Evolutionary conservation across 2,329 filamentous ascomycete species (phyloP).

Genomic region (Tympanopsis confertula): DNA sequence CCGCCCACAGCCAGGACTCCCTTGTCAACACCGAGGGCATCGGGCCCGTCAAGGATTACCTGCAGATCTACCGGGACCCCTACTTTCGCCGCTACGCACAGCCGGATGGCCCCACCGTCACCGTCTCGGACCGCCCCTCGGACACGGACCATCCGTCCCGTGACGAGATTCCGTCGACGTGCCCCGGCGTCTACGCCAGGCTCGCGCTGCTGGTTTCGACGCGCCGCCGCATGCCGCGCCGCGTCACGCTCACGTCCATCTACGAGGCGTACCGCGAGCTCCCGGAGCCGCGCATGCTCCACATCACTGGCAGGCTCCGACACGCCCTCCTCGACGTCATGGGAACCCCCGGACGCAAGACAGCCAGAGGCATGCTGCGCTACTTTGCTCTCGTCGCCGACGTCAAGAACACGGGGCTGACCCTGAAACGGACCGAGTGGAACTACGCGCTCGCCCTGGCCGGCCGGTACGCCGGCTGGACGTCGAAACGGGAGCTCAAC

Average conservation of each 20-base stretch:
- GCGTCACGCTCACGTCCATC: conserved; percentile 27
- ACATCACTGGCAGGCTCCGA: conserved; percentile 38
- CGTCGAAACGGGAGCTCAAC: conserved; percentile 49
- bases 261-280: conserved; percentile 36
- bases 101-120: conserved; percentile 32
- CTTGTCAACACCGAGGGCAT: conserved; percentile 34
- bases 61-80: conserved; percentile 38
- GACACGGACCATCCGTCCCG: conserved; percentile 33
- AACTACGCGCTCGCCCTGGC: conserved; percentile 73
- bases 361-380: conserved; percentile 57
- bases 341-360: conserved; percentile 46
- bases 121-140: conserved; percentile 34
- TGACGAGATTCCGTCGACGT: conserved; percentile 22
- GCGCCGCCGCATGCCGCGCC: conserved; percentile 27
- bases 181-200: conserved; percentile 21
- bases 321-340: conserved; percentile 58
- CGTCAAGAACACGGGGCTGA: conserved; percentile 62
- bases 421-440: conserved; percentile 63
- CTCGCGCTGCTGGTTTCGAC: conserved; percentile 27
- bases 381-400: conserved; percentile 80
- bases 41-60: conserved; percentile 37
- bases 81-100: conserved; percentile 40
- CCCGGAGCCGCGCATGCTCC: conserved; percentile 38
- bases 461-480: conserved; percentile 53
- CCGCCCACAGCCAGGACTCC: too few relatives aligned